Evolutionary conservation across 805 yeast species (phyloP), one percentile per base, ranked within the genome.

Genomic region (Ogataea nonfermentans): DNA sequence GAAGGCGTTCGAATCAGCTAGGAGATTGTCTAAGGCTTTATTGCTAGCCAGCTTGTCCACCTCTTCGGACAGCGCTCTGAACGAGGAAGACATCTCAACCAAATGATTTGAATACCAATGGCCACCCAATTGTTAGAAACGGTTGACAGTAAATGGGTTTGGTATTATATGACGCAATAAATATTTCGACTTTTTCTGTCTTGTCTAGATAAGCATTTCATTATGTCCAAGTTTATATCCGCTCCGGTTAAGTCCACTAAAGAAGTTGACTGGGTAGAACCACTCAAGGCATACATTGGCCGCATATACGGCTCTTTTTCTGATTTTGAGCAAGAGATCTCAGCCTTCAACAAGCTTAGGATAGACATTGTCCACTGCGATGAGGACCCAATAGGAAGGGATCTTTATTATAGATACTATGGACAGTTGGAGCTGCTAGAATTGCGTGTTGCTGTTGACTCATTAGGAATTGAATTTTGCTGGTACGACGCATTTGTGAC

Each of bases 401-500:
- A 74, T 46, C 51, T 80, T 13, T 71, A 80, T 48, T 80, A 76
- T 56, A 73, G 74, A 39, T 91, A 91, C 61, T 88, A 80, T 55
- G 85, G 86, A 11, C 93, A 83, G 57, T 60, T 93, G 46, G 96
- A 90, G 55, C 74, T 87, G 9, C 63, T 93, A 33, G 89, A 84
- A 46, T 63, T 87, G 48, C 68, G 97, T 37, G 61, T 91, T 14
- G 93, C 96, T 1, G 71, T 80, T 42, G 70, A 69, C 37, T 65
- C 73, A 4, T 47, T 46, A 20, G 69, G 71, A 41, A 57, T 83
- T 9, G 71, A 74, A 39, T 91, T 90, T 59, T 71, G 78, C 0
- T 91, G 98, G 98, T 64, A 65, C 48, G 95, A 90, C 56, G 82
- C 93, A 4, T 85, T 80, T 54, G 65, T 69, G 36, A 65, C 66